phyloP scores from a whole-genome alignment of 2,329 filamentous ascomycete genomes.

The Aspergillus ochraceoroseus region DNA sequence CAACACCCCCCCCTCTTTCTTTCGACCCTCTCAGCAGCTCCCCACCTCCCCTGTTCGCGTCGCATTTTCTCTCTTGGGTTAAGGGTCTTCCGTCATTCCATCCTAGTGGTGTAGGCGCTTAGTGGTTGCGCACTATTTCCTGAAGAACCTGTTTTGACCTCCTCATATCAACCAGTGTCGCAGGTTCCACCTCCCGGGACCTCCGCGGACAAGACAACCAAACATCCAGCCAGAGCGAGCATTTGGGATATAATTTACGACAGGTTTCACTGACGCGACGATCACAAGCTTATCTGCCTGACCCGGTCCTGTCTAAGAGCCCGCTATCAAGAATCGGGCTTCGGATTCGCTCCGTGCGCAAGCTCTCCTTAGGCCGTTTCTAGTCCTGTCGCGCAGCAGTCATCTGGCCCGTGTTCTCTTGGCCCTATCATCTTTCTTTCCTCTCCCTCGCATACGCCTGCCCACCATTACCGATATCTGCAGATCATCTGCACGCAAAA shows the following conservation, averaged over 20 bases:
- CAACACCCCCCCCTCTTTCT: conserved; percentile 11
- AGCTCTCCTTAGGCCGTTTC: conserved; percentile 20
- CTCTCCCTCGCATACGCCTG: conserved; percentile 19
- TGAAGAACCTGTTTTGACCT: no score
- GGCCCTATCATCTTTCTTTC: conserved; percentile 21
- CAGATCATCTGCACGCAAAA: conserved; percentile 51
- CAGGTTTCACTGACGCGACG: conserved; percentile 6
- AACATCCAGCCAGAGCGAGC: not conserved
- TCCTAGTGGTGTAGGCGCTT: not conserved
- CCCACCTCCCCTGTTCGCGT: conserved; percentile 12
- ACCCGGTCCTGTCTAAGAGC: conserved; percentile 8
- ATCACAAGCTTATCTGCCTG: conserved; percentile 24
- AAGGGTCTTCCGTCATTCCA: conserved; percentile 9
- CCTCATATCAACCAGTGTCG: no score
- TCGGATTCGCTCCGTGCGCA: conserved; percentile 19
- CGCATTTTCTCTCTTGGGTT: conserved; percentile 15
- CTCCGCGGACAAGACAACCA: not conserved
- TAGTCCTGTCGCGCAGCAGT: conserved; percentile 27
- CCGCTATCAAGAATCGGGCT: conserved; percentile 14
- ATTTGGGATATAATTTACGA: not conserved
- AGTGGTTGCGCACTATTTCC: no score
- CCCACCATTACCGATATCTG: conserved; percentile 27
- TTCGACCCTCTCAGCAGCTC: conserved; percentile 19
- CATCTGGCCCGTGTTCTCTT: conserved; percentile 34
- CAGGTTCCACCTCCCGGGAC: no score